phyloP scores from a whole-genome alignment of 1,284 basidiomycete species.

The Tilletia setariae region DNA sequence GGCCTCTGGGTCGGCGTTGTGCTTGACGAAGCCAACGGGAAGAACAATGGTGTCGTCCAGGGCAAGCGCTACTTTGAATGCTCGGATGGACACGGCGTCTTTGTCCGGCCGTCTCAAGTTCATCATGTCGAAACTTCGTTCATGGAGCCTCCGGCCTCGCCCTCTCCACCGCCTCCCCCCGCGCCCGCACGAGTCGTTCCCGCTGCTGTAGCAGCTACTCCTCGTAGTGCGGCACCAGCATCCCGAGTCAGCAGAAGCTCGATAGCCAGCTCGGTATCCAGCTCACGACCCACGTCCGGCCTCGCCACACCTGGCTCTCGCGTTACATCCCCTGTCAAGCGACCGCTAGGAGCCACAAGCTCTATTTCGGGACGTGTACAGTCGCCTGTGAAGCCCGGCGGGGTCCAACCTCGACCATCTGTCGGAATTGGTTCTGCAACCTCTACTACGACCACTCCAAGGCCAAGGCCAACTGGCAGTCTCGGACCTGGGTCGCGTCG shows the following conservation, averaged over 20 bases:
- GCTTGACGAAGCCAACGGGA: conserved; percentile 70
- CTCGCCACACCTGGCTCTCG: neutral
- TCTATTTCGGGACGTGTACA: too few species aligned
- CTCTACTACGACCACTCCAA: too few species aligned
- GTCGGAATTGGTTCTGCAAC: too few species aligned
- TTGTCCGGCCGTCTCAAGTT: conserved; percentile 84
- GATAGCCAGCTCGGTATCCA: neutral
- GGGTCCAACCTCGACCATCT: too few species aligned
- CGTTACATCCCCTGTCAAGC: neutral
- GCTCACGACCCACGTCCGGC: neutral
- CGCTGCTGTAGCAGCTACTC: neutral
- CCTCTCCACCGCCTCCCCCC: neutral
- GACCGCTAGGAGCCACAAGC: too few species aligned
- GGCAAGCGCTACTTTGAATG: conserved; percentile 82
- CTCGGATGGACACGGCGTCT: conserved; percentile 74
- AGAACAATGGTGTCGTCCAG: conserved; percentile 90
- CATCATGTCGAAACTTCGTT: conserved; percentile 53
- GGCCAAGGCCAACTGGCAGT: too few species aligned
- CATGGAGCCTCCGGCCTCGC: neutral
- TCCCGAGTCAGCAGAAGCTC: too few species aligned
- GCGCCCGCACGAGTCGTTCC: neutral
- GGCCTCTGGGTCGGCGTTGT: conserved; percentile 96
- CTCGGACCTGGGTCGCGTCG: too few species aligned
- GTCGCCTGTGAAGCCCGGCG: too few species aligned
- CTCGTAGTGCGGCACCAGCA: too few species aligned